Base-by-base conservation (phyloP, 805 yeast species). In the Schwanniomyces polymorphus region DNA sequence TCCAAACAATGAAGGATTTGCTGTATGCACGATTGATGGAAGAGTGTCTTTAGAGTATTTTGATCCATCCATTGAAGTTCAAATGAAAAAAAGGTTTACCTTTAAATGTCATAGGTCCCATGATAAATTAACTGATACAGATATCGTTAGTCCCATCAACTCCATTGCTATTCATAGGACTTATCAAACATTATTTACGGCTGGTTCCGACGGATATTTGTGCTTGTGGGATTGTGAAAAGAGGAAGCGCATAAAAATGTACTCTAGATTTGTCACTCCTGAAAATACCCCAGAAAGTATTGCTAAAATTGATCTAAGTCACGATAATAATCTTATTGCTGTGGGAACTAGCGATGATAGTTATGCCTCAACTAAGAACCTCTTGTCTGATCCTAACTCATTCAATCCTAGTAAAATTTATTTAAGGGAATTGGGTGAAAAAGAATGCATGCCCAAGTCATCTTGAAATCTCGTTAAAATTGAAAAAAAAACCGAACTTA, bases 21-120 rank as follows among this genome's bases (percentile, higher is more conserved):
- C 85, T 0, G 75, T 84, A 27, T 73, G 89, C 25, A 84, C 92
- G 1, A 74, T 89, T n/a, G 96, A 88, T 56, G 96, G 96, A 0
- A 70, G 95, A 26, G 90, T 86, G 1, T 83, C 91, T 0, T 79
- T 89, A 25, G 92, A 88, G 51, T 84, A 75, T 55, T 79, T 84
- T 45, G 80, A 82, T 45, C 76, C 80, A 4, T 63, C 75, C 3
- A 71, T 75, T 1, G 66, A 67, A 38, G 58, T 59, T 4, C 74
- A 67, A 48, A 77, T 68, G 43, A 53, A 63, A 1, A 66, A 71
- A 47, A 78, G 81, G 46, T 91, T 84, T 62, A 92, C 96, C 0
- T 90, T 90, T 72, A 82, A 89, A 57, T 85, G 96, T 50, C 97
- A 90, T 63, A 67, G 96, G 27, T 46, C 52, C 25, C 63, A 72